A percentile compares a stretch with the other conserved stretches of the same genome.
These are phyloP conservation scores for Mrakia hoshinonis DNA, from an alignment of 768 basidiomycete genomes.

Conservation along the genomic window DNA sequence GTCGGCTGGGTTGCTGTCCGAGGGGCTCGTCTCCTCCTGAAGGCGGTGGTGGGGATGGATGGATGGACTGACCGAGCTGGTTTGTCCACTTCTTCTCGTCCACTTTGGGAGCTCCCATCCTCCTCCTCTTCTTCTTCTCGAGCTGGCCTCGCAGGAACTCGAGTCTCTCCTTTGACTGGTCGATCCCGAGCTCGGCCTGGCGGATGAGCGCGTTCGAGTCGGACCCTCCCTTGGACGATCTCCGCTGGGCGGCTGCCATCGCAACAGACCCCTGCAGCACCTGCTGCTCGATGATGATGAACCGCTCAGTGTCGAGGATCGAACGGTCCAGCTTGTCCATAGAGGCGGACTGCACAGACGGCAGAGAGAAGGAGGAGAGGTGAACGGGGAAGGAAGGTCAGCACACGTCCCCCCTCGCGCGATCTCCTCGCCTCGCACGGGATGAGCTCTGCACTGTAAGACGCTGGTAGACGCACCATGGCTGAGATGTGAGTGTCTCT, in stretches of 20 bases:
- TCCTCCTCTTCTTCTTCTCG: slow-evolving; percentile 29
- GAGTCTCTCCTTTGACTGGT: slow-evolving; percentile 21
- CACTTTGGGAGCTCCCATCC: slow-evolving; percentile 16
- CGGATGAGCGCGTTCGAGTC: slow-evolving; percentile 28
- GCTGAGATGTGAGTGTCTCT: too few species aligned
- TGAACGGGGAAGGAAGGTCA: not conserved
- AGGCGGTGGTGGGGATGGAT: not conserved
- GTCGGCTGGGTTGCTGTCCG: not conserved
- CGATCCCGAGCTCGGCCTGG: slow-evolving; percentile 27
- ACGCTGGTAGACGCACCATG: too few species aligned
- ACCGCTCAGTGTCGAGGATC: slow-evolving; percentile 27
- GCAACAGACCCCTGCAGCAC: slow-evolving; percentile 24
- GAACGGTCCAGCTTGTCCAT: slow-evolving; percentile 28
- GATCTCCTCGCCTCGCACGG: too few species aligned
- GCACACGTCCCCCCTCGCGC: too few species aligned
- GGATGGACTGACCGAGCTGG: slow-evolving; percentile 23
- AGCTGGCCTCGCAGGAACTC: slow-evolving; percentile 28
- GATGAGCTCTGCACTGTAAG: too few species aligned
- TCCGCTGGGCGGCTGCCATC: slow-evolving; percentile 27
- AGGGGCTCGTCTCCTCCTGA: not conserved
- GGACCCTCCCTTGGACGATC: slow-evolving; percentile 16
- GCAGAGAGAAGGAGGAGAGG: too few species aligned
- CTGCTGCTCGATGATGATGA: slow-evolving; percentile 29
- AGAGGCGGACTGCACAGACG: not conserved
- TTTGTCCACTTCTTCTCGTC: slow-evolving; percentile 27